A percentile compares a stretch with the other conserved stretches of the same genome.
These are phyloP conservation scores for Suillus occidentalis DNA, from an alignment of 768 basidiomycete species.

Conservation along the genomic window DNA sequence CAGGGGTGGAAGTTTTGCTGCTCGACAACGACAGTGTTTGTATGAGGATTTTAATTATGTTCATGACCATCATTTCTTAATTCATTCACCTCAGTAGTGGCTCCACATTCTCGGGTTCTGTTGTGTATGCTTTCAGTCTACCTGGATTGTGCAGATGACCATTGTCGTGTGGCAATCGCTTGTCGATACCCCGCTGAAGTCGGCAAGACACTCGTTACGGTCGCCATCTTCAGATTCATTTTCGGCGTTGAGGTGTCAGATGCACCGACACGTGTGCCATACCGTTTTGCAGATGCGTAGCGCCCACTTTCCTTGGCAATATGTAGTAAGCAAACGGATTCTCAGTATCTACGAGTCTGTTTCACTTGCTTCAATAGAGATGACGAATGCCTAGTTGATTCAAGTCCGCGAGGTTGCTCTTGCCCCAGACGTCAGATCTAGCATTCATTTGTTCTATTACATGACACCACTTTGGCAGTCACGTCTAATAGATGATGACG, in stretches of 20 bases:
- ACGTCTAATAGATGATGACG: not conserved
- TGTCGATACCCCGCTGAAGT: not conserved
- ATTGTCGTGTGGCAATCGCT: not conserved
- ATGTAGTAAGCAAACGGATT: not conserved
- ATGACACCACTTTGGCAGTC: not conserved
- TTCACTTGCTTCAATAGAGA: not conserved
- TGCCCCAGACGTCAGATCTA: not conserved
- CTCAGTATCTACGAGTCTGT: slow-evolving; percentile 1
- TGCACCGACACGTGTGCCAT: not conserved
- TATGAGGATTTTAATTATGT: not conserved
- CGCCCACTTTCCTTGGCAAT: not conserved
- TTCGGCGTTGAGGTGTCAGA: not conserved
- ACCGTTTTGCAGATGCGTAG: not conserved
- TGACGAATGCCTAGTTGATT: not conserved
- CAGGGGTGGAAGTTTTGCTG: not conserved
- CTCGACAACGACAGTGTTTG: not conserved
- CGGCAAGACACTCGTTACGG: not conserved
- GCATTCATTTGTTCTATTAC: not conserved
- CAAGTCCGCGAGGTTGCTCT: not conserved
- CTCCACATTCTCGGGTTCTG: not conserved
- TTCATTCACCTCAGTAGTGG: not conserved
- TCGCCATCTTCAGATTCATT: not conserved
- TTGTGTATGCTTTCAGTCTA: not conserved
- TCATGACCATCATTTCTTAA: not conserved
- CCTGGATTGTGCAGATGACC: not conserved